Conservation (phyloP, 495 filamentous ascomycete species). For the Parmelia sp. region DNA sequence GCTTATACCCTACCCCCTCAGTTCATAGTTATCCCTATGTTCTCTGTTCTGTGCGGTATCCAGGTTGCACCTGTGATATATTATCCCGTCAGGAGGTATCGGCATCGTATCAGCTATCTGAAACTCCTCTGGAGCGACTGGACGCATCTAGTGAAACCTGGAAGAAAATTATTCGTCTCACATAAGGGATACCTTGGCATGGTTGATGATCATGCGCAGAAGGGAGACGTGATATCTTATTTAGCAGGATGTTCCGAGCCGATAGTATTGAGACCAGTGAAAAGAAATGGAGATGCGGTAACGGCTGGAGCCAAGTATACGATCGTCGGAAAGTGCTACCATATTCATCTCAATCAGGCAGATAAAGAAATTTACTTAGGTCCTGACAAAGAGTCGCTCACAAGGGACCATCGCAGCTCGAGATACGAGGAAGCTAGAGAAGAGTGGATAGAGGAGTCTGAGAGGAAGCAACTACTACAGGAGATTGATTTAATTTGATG, state of each 20-base stretch:
- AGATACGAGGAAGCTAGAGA: neutral
- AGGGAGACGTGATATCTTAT: slow-evolving; percentile 4
- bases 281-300: neutral
- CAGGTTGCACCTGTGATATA: no score
- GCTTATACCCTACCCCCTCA: no score
- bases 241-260: slow-evolving; percentile 9
- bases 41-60: no score
- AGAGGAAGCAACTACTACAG: no score
- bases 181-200: slow-evolving; percentile 7
- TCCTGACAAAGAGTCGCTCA: neutral
- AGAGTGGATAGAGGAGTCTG: no score
- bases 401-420: neutral
- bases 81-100: no score
- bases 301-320: neutral
- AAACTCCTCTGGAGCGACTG: neutral
- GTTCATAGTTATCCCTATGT: no score
- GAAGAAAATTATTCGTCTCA: slow-evolving; percentile 2
- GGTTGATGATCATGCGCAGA: slow-evolving; percentile 6
- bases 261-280: slow-evolving; percentile 2
- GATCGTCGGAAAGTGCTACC: slow-evolving; percentile 4
- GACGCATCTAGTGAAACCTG: neutral
- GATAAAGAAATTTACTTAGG: slow-evolving; percentile 3
- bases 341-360: neutral
- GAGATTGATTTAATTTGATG: no score
- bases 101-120: no score